These are phyloP conservation scores for Agapanthus africanus DNA, from an alignment of 106 monocot species.

Conservation along the genomic window DNA sequence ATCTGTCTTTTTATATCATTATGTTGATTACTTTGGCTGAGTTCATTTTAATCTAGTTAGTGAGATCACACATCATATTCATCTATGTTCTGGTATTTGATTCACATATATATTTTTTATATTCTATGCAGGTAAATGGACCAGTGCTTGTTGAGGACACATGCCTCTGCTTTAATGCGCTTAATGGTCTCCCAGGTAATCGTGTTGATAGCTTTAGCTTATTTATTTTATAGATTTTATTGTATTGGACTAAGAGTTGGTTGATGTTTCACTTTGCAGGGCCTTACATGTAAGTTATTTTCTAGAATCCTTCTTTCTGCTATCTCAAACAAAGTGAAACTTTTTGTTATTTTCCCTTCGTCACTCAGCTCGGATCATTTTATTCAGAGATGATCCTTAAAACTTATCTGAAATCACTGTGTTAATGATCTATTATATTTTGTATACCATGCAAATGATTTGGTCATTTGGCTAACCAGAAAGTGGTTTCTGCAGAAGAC, in stretches of 20 bases:
- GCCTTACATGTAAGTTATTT: conserved; percentile 82
- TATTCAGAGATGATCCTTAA: not conserved
- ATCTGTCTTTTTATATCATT: not conserved
- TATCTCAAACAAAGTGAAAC: not conserved
- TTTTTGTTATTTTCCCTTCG: not conserved
- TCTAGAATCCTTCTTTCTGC: not conserved
- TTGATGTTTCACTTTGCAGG: conserved; percentile 43
- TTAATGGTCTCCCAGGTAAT: conserved; percentile 88
- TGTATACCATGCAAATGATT: conserved; percentile 3
- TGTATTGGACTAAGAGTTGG: not conserved
- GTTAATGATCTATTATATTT: not conserved
- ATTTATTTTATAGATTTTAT: conserved; percentile 5
- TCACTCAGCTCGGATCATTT: not conserved
- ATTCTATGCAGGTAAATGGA: conserved; percentile 58
- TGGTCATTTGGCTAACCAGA: conserved; percentile 30
- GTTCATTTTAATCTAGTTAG: not conserved
- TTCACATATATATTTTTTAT: not conserved
- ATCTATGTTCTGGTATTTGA: not conserved
- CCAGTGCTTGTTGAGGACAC: conserved; percentile 98
- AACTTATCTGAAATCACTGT: not conserved
- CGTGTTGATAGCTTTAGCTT: not conserved
- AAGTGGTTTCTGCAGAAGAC: conserved; percentile 98
- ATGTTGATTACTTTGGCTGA: not conserved
- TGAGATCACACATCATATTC: not conserved
- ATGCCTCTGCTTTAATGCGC: conserved; percentile 93